Conservation (phyloP, 345 rosid genomes). For the Hibiscus mutabilis region DNA sequence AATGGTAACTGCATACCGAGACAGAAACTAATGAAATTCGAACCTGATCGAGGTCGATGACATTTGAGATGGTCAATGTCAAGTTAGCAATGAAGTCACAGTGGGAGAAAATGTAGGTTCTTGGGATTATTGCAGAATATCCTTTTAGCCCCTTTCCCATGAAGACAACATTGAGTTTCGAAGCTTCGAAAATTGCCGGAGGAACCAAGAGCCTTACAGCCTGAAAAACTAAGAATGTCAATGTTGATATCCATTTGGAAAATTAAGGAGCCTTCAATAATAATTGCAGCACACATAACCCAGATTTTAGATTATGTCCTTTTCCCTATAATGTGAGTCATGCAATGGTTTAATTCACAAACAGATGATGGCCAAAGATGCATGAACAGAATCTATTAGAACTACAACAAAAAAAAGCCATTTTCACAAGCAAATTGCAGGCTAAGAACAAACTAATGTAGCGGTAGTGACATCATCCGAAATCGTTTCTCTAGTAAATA, state of each 20-base stretch:
- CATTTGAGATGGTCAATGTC: conserved; percentile 68
- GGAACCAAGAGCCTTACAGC: conserved; percentile 72
- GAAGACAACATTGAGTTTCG: conserved; percentile 70
- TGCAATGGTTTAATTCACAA: no score
- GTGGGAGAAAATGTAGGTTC: conserved; percentile 81
- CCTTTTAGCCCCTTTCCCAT: conserved; percentile 29
- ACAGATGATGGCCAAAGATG: background rate
- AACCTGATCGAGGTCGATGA: conserved; percentile 75
- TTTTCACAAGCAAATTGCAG: background rate
- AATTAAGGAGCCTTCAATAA: conserved; percentile 2
- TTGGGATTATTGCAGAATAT: conserved; percentile 48
- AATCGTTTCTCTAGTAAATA: no score
- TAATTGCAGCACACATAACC: background rate
- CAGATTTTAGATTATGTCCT: background rate
- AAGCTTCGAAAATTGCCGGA: conserved; percentile 75
- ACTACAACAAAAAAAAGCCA: background rate
- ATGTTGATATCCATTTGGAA: background rate
- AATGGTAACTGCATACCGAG: background rate
- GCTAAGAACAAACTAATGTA: background rate
- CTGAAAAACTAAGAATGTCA: conserved; percentile 24
- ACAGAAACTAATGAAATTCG: conserved; percentile 1
- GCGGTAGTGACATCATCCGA: no score
- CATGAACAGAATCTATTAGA: background rate
- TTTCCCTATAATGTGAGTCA: background rate
- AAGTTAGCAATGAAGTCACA: conserved; percentile 89